A percentile compares a stretch with the other conserved stretches of the same genome.
phyloP scores from a whole-genome alignment of 2,329 filamentous ascomycete genomes.

The Aspergillus alliaceus region DNA sequence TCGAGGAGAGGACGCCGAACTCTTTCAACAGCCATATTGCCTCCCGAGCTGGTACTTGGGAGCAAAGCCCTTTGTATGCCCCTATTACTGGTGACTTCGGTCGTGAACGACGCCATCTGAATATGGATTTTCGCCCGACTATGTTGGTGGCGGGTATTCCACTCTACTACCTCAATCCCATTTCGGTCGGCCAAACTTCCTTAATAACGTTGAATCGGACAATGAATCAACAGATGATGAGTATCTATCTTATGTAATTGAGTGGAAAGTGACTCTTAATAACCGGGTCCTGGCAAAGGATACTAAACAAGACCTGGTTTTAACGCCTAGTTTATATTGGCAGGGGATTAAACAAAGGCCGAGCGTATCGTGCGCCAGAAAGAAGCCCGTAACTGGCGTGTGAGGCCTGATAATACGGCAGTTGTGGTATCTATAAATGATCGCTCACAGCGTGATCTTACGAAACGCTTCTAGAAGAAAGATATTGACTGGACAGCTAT shows the following conservation, averaged over 20 bases:
- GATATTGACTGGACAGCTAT: slow-evolving; percentile 24
- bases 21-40: slow-evolving; percentile 10
- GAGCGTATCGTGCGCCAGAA: slow-evolving; percentile 19
- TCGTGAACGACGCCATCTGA: slow-evolving; percentile 19
- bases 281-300: slow-evolving; percentile 5
- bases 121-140: slow-evolving; percentile 13
- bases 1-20: slow-evolving; percentile 7
- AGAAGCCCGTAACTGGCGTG: slow-evolving; percentile 18
- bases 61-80: slow-evolving; percentile 19
- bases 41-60: slow-evolving; percentile 13
- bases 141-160: background rate
- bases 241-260: background rate
- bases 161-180: background rate
- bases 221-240: background rate
- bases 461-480: slow-evolving; percentile 22
- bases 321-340: slow-evolving; percentile 3
- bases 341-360: slow-evolving; percentile 16
- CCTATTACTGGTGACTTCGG: slow-evolving; percentile 20
- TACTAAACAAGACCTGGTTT: slow-evolving; percentile 7
- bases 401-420: slow-evolving; percentile 22
- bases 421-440: slow-evolving; percentile 24
- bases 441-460: slow-evolving; percentile 19
- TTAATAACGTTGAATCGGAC: background rate
- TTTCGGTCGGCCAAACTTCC: slow-evolving; percentile 3
- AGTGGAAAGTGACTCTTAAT: slow-evolving; percentile 7